Evolutionary conservation across 768 basidiomycete genomes (phyloP).

Genomic region (Ephemerocybe angulata): DNA sequence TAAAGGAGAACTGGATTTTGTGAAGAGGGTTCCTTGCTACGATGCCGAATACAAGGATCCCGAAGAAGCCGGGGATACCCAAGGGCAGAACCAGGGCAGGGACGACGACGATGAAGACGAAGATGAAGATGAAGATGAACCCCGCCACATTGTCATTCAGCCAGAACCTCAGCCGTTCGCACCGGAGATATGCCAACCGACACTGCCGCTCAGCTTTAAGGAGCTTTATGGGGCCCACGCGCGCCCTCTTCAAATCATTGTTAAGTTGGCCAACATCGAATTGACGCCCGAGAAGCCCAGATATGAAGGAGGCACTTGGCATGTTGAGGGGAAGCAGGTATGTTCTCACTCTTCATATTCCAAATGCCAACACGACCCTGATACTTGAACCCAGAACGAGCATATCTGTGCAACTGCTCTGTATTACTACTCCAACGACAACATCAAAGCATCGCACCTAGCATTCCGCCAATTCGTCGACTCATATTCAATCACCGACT

Average conservation of each 20-base stretch:
- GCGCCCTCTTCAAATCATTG: slow-evolving; percentile 19
- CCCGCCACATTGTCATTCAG: not conserved
- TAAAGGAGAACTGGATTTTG: not conserved
- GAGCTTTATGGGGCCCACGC: slow-evolving; percentile 9
- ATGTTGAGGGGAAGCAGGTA: slow-evolving; percentile 28
- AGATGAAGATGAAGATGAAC: not conserved
- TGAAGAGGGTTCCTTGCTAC: not conserved
- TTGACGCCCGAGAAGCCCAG: slow-evolving; percentile 28
- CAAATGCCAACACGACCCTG: not conserved
- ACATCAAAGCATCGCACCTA: slow-evolving; percentile 21
- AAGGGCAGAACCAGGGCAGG: not conserved
- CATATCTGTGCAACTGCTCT: slow-evolving; percentile 29
- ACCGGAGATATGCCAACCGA: not conserved
- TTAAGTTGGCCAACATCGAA: slow-evolving; percentile 24
- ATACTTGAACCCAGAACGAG: slow-evolving; percentile 23
- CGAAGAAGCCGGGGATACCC: not conserved
- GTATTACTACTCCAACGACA: slow-evolving; percentile 27
- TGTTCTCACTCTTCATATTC: not conserved
- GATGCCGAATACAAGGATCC: not conserved
- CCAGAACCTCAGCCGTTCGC: not conserved
- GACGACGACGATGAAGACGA: no score
- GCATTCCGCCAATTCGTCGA: slow-evolving; percentile 21
- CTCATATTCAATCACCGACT: not conserved
- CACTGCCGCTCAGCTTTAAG: slow-evolving; percentile 11
- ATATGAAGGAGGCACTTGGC: slow-evolving; percentile 27